phyloP scores from a whole-genome alignment of 768 basidiomycete species.

The Amanita thiersii region DNA sequence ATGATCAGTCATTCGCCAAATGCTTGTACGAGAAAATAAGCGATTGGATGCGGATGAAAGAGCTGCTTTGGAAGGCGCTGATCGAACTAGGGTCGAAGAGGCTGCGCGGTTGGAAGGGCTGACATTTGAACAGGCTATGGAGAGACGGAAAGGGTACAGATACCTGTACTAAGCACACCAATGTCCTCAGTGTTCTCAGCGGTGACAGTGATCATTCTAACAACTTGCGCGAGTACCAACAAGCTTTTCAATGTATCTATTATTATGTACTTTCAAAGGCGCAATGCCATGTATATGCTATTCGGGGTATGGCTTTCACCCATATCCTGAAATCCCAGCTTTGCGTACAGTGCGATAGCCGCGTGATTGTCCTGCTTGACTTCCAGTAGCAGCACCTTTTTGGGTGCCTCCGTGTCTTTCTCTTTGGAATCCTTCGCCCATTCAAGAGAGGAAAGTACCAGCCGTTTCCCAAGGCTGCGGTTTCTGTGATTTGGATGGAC shows the following conservation, averaged over 20 bases:
- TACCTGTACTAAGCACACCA: conserved; percentile 52
- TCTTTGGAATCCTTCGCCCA: conserved; percentile 1
- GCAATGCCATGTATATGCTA: background rate
- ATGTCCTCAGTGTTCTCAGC: no score
- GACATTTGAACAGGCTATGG: conserved; percentile 50
- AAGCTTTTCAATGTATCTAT: no score
- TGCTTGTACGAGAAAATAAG: conserved; percentile 45
- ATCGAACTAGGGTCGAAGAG: conserved; percentile 43
- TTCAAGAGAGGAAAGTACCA: conserved; percentile 10
- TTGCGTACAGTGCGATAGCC: conserved; percentile 14
- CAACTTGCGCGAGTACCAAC: no score
- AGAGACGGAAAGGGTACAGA: conserved; percentile 47
- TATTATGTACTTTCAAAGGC: background rate
- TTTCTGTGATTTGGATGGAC: conserved; percentile 16
- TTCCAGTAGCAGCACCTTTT: conserved; percentile 12
- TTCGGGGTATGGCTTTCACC: background rate
- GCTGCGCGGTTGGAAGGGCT: conserved; percentile 54
- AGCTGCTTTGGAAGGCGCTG: conserved; percentile 31
- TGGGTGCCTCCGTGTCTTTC: background rate
- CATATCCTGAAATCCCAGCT: conserved; percentile 14
- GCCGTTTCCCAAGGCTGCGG: conserved; percentile 12
- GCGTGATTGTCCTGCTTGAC: conserved; percentile 14
- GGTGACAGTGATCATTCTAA: no score
- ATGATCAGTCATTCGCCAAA: conserved; percentile 28
- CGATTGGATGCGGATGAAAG: conserved; percentile 41